phyloP scores from a whole-genome alignment of 164 flowering plant genomes.

The Umbellularia californica region DNA sequence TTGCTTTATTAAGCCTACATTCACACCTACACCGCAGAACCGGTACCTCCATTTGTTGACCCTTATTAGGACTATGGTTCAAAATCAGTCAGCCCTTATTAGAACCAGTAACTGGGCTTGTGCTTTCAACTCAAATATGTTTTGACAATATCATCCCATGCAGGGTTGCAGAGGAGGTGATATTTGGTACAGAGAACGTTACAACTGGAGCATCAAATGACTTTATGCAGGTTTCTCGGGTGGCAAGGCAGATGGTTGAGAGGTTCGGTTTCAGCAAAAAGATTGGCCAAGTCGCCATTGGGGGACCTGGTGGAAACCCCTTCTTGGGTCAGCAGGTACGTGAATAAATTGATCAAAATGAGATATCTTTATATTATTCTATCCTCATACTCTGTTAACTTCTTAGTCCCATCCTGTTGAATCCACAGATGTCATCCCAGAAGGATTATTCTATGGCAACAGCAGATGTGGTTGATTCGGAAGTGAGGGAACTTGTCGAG shows the following conservation, averaged over 20 bases:
- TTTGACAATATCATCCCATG: conserved; percentile 8
- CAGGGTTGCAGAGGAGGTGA: conserved; percentile 96
- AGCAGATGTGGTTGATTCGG: conserved; percentile 94
- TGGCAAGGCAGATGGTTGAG: conserved; percentile 98
- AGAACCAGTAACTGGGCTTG: too few species aligned
- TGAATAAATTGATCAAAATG: background rate
- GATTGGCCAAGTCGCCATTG: conserved; percentile 97
- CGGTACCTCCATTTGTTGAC: too few species aligned
- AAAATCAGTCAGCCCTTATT: too few species aligned
- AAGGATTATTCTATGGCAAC: conserved; percentile 99
- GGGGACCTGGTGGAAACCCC: conserved; percentile 92
- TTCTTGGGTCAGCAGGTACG: conserved; percentile 92
- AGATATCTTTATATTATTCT: background rate
- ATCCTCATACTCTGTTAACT: background rate
- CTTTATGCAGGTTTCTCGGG: conserved; percentile 95
- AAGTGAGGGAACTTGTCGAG: conserved; percentile 87
- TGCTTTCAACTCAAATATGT: too few species aligned
- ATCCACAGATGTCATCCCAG: conserved; percentile 81
- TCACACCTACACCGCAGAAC: too few species aligned
- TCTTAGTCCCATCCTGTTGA: background rate
- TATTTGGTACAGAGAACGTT: conserved; percentile 81
- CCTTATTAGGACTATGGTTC: too few species aligned
- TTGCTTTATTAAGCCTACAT: too few species aligned
- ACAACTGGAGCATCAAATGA: conserved; percentile 98
- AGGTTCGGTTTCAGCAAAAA: conserved; percentile 97